Percentiles rank a stretch among this genome's conserved stretches.
These are phyloP conservation scores for Blastobotrys muscicola DNA, from an alignment of 805 yeast species.

Conservation along the genomic window DNA sequence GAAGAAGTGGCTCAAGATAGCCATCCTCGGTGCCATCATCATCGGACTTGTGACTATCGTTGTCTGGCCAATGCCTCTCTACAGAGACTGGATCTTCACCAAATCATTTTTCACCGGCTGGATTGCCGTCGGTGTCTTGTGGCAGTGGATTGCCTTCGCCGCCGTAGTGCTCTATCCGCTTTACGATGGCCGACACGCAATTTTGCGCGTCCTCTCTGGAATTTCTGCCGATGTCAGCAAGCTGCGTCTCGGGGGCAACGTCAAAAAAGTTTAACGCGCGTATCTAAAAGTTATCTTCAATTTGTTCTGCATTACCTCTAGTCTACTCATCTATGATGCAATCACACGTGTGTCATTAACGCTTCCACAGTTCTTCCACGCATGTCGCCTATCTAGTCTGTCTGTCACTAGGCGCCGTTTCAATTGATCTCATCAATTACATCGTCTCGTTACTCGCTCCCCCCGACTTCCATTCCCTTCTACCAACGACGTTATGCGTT, in stretches of 20 bases:
- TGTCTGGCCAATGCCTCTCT: conserved; percentile 94
- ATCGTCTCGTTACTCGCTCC: no score
- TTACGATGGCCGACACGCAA: conserved; percentile 62
- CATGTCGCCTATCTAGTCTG: no score
- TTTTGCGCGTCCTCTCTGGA: conserved; percentile 59
- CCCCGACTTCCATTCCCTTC: no score
- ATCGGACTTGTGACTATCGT: conserved; percentile 57
- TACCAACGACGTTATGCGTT: neutral
- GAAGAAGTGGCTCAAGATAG: conserved; percentile 43
- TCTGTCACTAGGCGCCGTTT: no score
- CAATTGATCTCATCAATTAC: no score
- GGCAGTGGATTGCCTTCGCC: conserved; percentile 50
- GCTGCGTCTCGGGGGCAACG: no score
- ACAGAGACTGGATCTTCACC: conserved; percentile 72
- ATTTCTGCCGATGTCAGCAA: conserved; percentile 29
- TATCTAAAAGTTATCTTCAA: no score
- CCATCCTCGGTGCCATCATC: conserved; percentile 48
- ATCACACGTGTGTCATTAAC: no score
- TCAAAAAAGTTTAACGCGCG: no score
- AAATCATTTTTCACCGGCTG: conserved; percentile 79
- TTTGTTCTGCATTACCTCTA: no score
- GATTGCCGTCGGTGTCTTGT: conserved; percentile 72
- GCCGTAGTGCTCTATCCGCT: conserved; percentile 62
- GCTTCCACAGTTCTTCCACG: no score
- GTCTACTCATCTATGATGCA: no score